Base-by-base conservation (phyloP, 768 basidiomycete genomes). In the Russula earlei region DNA sequence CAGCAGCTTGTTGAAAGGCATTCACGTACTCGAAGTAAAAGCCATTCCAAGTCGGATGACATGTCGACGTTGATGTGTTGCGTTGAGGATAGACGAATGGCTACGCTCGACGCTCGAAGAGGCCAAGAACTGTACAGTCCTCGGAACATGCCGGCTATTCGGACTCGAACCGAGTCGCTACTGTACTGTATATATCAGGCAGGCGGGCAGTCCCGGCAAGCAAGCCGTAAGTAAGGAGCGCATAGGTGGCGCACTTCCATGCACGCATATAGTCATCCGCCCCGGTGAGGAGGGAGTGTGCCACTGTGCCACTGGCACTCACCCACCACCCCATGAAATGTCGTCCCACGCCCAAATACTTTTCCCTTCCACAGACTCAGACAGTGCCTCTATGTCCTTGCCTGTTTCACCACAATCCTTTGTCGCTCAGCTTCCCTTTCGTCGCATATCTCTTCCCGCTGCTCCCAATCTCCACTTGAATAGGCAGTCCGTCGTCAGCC, bases 41-140 rank as follows among this genome's bases (percentile, higher is more conserved):
- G 84, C 92, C 92, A 95, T 76, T 93, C 81, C 72, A 95, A 88
- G 71, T 94, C 91, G 76, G 75, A 68, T 67, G 89, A 90, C 61
- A 62, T 62, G 36, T 47, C 33, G 48, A 25, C 34, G 34, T 45
- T 43, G 42, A 34, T 17, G 27, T 24, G 36, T 45, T 52, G 27
- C 31, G 36, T 45, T 52, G 36, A 51, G 10, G 49, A 27, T 20
- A 14, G 42, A 43, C 29, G 15, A 34, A 49, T 17, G 34, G 41
- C 36, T 14, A 11, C 17, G n/a, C n/a, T n/a, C n/a, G n/a, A n/a
- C n/a, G n/a, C n/a, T n/a, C n/a, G n/a, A n/a, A n/a, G n/a, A n/a
- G n/a, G n/a, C n/a, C n/a, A n/a, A 36, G 31, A 55, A 50, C 57
- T 58, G 22, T 58, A 58, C 47, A 58, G 57, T 49, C 12, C 1